Conservation (phyloP, 257 asterid species). For the Solanum chilense region DNA sequence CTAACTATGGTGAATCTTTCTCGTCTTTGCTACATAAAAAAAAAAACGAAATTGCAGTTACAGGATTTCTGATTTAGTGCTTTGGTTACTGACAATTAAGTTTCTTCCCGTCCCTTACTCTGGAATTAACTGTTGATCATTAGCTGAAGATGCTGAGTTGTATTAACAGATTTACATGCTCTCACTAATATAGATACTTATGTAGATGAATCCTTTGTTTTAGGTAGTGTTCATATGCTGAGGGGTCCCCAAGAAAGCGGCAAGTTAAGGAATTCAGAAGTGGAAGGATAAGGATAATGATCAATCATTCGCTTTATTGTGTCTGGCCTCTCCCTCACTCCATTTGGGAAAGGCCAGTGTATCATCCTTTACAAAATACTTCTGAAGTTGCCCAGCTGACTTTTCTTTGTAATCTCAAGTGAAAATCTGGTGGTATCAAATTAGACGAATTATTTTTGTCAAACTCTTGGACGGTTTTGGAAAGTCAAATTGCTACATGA, state of each 20-base stretch:
- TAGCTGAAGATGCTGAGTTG: background rate
- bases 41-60: background rate
- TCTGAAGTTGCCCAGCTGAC: background rate
- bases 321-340: background rate
- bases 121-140: background rate
- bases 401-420: background rate
- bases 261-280: background rate
- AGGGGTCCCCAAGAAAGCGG: background rate
- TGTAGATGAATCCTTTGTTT: background rate
- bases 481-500: background rate
- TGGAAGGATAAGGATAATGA: background rate
- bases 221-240: background rate
- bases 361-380: background rate
- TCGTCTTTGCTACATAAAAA: background rate
- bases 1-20: background rate
- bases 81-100: background rate
- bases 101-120: background rate
- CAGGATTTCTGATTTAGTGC: background rate
- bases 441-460: background rate
- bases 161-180: background rate
- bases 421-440: background rate
- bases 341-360: background rate
- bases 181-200: background rate
- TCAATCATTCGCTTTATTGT: background rate
- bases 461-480: background rate